These are phyloP conservation scores for Debaryomyces fabryi DNA, from an alignment of 1,139 yeast genomes.

Conservation along the genomic window DNA sequence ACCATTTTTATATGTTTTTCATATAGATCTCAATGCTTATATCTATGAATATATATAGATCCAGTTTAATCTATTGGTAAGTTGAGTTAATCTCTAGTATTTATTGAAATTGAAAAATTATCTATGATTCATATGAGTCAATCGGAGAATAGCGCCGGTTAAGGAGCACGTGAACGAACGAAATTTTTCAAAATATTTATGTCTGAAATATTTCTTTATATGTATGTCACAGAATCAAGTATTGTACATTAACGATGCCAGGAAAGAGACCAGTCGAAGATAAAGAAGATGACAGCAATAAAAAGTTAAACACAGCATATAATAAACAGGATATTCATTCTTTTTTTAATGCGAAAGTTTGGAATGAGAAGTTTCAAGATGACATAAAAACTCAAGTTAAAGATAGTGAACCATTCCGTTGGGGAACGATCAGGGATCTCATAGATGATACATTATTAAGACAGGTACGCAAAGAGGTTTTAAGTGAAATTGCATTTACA, in stretches of 20 bases:
- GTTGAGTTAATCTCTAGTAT: not conserved
- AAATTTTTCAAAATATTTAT: slow-evolving; percentile 6
- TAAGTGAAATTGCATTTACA: slow-evolving; percentile 83
- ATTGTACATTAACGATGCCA: not conserved
- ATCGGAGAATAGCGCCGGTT: slow-evolving; percentile 6
- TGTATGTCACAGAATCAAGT: not conserved
- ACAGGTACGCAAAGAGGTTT: slow-evolving; percentile 81
- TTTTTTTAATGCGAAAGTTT: slow-evolving; percentile 58
- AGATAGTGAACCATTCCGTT: slow-evolving; percentile 74
- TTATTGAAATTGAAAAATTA: not conserved
- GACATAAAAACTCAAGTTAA: slow-evolving; percentile 43
- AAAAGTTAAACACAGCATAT: slow-evolving; percentile 26
- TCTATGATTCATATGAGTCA: slow-evolving; percentile 8
- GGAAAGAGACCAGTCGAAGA: slow-evolving; percentile 10
- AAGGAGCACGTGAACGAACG: slow-evolving; percentile 6
- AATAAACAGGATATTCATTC: slow-evolving; percentile 42
- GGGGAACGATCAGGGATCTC: slow-evolving; percentile 81
- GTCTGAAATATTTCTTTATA: not conserved
- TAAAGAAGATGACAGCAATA: slow-evolving; percentile 11
- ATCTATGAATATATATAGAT: not conserved
- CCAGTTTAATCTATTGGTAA: not conserved
- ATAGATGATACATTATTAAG: slow-evolving; percentile 77
- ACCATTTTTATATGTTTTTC: slow-evolving; percentile 10
- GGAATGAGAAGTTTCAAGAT: slow-evolving; percentile 48
- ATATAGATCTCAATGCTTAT: not conserved